Base-by-base conservation (phyloP, 345 rosid genomes). In the Dipteronia dyeriana region DNA sequence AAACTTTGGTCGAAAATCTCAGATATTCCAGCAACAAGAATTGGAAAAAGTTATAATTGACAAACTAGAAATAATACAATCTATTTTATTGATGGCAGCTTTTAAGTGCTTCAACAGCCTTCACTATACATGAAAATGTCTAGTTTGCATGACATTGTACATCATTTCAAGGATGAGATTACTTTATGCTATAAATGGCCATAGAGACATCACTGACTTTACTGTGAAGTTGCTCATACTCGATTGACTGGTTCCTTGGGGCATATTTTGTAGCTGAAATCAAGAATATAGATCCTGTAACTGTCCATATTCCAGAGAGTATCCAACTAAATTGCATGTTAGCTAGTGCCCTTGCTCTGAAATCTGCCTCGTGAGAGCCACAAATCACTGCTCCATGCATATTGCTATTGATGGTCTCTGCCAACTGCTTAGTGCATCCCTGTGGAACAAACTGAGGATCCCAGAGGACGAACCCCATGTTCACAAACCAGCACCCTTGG, bases 241-340 rank as follows among this genome's bases (percentile, higher is more conserved):
- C 83, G 9, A 66, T 78, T 22, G 86, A 74, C 47, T 78, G 83
- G 62, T 29, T n/a, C 38, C 76, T 71, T 0, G 65, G 39, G 12
- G 64, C n/a, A 65, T 65, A 71, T 43, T 86, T 88, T 49, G 85
- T 63, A 0, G 95, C 86, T 70, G 84, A 86, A 67, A 87, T 88
- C 77, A 90, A 79, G 74, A 92, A 86, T 70, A 86, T 67, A 65
- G 85, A 82, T 75, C 91, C 93, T 5, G 91, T 88, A 70, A 86
- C 80, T 9, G 90, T 78, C 90, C 88, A 68, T 66, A 93, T 86
- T 41, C 86, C 91, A 1, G 87, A 79, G 70, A 93, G 84, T 64
- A 90, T 90, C 98, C 97, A 95, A 84, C 97, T 95, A 85, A 93
- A 95, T 83, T 95, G 98, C 84, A 95, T 72, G 81, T 95, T 93